Conservation (phyloP, 2,329 filamentous ascomycete genomes). For the Aureobasidium musti region DNA sequence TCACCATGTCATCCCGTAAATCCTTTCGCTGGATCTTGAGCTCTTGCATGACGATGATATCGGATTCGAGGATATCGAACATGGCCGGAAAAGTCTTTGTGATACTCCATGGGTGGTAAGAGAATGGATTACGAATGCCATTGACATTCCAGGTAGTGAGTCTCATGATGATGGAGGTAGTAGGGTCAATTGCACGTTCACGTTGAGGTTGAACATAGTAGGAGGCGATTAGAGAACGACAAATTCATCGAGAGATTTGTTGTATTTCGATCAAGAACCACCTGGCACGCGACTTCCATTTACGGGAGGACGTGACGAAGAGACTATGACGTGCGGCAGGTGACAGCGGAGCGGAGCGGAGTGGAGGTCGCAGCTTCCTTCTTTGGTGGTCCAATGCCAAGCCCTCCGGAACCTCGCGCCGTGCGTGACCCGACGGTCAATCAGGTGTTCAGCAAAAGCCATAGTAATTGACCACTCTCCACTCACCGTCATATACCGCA, state of each 20-base stretch:
- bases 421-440: constrained; percentile 10
- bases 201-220: neutral
- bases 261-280: neutral
- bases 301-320: constrained; percentile 13
- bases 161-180: constrained; percentile 38
- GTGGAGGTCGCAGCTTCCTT: neutral
- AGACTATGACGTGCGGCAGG: constrained; percentile 3
- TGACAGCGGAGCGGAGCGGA: constrained; percentile 8
- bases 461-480: neutral
- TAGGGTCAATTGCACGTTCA: constrained; percentile 11
- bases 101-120: constrained; percentile 54
- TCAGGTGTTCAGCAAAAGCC: constrained; percentile 20
- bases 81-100: constrained; percentile 62
- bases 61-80: constrained; percentile 90
- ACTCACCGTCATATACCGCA: constrained; percentile 16
- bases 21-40: constrained; percentile 95
- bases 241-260: neutral
- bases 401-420: constrained; percentile 1
- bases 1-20: constrained; percentile 89
- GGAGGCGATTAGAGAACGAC: neutral
- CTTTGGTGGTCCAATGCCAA: neutral
- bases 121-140: constrained; percentile 57
- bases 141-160: constrained; percentile 54
- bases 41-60: constrained; percentile 94
- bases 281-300: neutral